Conservation (phyloP, 805 yeast species). For the Suhomyces prunicola region DNA sequence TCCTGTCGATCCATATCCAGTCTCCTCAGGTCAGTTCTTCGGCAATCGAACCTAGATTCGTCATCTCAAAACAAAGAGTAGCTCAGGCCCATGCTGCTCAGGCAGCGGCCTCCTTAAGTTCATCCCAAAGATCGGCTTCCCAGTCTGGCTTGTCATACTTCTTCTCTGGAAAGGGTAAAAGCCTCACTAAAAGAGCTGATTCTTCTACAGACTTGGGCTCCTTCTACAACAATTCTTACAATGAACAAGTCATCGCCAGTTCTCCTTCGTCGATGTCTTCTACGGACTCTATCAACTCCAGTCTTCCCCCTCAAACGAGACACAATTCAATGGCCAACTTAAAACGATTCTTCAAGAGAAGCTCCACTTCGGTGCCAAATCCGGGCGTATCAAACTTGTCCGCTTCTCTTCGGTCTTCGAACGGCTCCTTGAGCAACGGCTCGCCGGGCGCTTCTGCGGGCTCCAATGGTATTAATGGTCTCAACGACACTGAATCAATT, state of each 20-base stretch:
- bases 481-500: background rate
- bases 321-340: conserved; percentile 80
- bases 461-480: background rate
- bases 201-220: conserved; percentile 42
- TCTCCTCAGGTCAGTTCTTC: conserved; percentile 62
- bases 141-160: conserved; percentile 50
- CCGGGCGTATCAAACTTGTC: conserved; percentile 21
- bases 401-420: conserved; percentile 19
- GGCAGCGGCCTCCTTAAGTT: conserved; percentile 28
- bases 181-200: conserved; percentile 26
- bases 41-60: conserved; percentile 80
- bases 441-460: background rate
- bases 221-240: conserved; percentile 37
- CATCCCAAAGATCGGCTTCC: conserved; percentile 38
- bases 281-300: conserved; percentile 29
- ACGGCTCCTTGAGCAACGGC: conserved; percentile 5
- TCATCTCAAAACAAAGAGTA: conserved; percentile 74
- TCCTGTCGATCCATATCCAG: conserved; percentile 61
- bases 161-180: conserved; percentile 40
- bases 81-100: conserved; percentile 49
- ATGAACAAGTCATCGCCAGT: conserved; percentile 24
- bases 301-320: conserved; percentile 40
- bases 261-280: conserved; percentile 28
- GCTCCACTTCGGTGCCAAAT: conserved; percentile 17
- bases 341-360: conserved; percentile 65